phyloP scores from a whole-genome alignment of 306 rosid genomes.

The Carpinus viminea region DNA sequence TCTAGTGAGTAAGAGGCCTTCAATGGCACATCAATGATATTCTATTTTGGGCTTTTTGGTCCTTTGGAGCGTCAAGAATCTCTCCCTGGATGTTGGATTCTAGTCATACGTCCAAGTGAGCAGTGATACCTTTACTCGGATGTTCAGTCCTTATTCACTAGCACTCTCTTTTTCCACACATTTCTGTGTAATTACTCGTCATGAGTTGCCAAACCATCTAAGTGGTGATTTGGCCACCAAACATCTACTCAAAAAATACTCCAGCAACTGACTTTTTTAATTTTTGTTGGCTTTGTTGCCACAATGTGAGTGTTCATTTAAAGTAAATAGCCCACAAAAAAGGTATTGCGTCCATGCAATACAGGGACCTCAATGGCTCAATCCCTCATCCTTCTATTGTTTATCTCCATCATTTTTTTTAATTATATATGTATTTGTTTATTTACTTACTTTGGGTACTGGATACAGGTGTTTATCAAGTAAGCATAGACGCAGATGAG shows the following conservation, averaged over 20 bases:
- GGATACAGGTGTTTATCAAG: conserved; percentile 50
- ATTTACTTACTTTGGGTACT: neutral
- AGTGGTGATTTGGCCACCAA: too few species aligned
- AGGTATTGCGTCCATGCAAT: too few species aligned
- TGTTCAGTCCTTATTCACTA: neutral
- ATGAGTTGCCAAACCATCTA: too few species aligned
- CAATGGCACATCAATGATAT: neutral
- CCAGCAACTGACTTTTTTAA: too few species aligned
- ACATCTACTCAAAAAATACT: too few species aligned
- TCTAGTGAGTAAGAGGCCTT: too few species aligned
- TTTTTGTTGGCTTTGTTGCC: too few species aligned
- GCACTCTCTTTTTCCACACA: neutral
- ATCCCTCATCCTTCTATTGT: too few species aligned
- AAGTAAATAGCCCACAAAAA: too few species aligned
- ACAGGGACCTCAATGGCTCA: neutral
- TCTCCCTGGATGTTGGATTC: neutral
- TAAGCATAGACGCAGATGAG: conserved; percentile 44
- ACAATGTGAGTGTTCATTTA: too few species aligned
- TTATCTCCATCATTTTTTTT: too few species aligned
- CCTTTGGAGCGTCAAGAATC: neutral
- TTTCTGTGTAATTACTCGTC: neutral
- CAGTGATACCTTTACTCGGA: neutral
- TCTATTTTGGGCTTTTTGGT: neutral
- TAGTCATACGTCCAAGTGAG: neutral
- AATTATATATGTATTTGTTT: too few species aligned